Conservation (phyloP, 225 moss, liverwort and hornwort genomes). For the Marchantia paleacea region DNA sequence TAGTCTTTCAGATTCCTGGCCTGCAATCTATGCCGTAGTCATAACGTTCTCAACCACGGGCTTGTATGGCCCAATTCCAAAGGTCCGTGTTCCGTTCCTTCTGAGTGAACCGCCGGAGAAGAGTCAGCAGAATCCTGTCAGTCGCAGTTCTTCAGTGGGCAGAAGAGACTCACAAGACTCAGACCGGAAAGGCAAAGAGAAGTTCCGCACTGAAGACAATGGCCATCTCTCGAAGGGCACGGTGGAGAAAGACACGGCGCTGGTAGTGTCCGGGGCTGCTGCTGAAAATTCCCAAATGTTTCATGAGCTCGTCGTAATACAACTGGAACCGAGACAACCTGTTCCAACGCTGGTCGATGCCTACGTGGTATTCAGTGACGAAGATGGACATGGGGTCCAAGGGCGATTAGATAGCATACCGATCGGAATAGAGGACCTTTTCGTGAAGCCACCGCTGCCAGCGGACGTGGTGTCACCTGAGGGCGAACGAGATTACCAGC, state of each 20-base stretch:
- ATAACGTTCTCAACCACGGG: slow-evolving; percentile 78
- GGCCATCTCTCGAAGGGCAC: slow-evolving; percentile 16
- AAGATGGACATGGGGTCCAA: slow-evolving; percentile 69
- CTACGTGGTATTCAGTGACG: slow-evolving; percentile 72
- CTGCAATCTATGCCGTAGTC: slow-evolving; percentile 88
- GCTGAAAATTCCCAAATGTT: slow-evolving; percentile 29
- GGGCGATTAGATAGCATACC: slow-evolving; percentile 86
- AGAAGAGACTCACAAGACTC: slow-evolving; percentile 15
- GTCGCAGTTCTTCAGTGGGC: slow-evolving; percentile 46
- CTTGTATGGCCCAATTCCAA: slow-evolving; percentile 80
- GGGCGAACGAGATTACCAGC: slow-evolving; percentile 54
- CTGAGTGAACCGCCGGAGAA: slow-evolving; percentile 68
- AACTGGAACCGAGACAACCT: slow-evolving; percentile 88
- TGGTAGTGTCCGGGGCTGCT: slow-evolving; percentile 35
- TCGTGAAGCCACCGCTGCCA: slow-evolving; percentile 67
- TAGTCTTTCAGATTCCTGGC: slow-evolving; percentile 61
- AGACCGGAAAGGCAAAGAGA: slow-evolving; percentile 45
- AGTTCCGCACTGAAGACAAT: slow-evolving; percentile 39
- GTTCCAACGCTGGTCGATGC: slow-evolving; percentile 95
- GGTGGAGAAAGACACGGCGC: slow-evolving; percentile 34
- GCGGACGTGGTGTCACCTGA: slow-evolving; percentile 33
- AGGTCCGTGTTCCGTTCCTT: slow-evolving; percentile 81
- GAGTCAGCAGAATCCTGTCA: slow-evolving; percentile 41
- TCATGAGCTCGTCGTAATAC: slow-evolving; percentile 58
- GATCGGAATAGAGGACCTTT: slow-evolving; percentile 90